Base-by-base conservation (phyloP, 257 asterid species). In the Eucommia ulmoides region DNA sequence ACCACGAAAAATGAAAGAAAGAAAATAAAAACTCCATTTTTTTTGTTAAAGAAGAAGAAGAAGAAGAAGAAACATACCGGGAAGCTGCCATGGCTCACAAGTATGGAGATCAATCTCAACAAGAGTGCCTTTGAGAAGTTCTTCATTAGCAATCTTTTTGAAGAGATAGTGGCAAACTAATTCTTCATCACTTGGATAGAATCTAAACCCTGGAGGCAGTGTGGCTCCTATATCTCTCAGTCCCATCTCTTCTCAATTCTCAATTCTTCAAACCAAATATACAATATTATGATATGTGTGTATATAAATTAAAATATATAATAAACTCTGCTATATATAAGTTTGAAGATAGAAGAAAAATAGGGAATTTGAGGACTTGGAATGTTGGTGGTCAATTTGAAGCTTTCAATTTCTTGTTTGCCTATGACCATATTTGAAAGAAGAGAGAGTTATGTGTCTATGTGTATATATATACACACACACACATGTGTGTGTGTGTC, bases 41-140 rank as follows among this genome's bases (percentile, higher is more conserved):
- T n/a, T n/a, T n/a, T n/a, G n/a, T n/a, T n/a, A n/a, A n/a, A n/a
- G n/a, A n/a, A 29, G 12, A 29, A 29, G 38, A 12, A 29, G 12
- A 7, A 29, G 7, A 29, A 29, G 12, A 29, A 10, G 26, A 49
- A 41, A 53, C 65, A 1, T 76, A 88, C 97, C 97, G 3, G 97
- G 97, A 33, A 88, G 97, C 57, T 83, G 93, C 97, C 97, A 88
- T 57, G 97, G 97, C 72, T 88, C 97, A 51, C 95, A 84, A 0
- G 76, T 63, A 59, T 88, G 97, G 21, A 88, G 95, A 48, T 88
- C 97, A 18, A 88, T 75, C 8, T 88, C 97, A 2, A 88, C 79
- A 23, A 88, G 51, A 53, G 93, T 84, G 18, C 75, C 93, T 41
- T 56, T 67, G 0, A 63, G 58, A 54, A 70, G 66, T 8, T 79